These are phyloP conservation scores for Plasmopara halstedii DNA, from an alignment of 352 stramenopile species.

Conservation along the genomic window DNA sequence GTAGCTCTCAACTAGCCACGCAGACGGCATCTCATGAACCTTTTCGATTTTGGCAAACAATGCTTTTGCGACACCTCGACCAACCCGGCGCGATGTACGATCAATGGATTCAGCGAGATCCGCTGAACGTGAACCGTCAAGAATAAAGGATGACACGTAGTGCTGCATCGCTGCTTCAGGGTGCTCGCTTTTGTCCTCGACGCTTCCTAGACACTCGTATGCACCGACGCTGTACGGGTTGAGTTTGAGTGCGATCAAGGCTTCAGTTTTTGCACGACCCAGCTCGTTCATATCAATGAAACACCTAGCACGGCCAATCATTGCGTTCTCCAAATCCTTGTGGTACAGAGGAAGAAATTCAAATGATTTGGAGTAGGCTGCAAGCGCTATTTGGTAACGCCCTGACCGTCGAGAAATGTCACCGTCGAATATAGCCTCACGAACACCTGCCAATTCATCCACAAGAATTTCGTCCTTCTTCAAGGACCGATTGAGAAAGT, in stretches of 20 bases:
- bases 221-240: constrained; percentile 63
- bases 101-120: constrained; percentile 72
- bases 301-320: constrained; percentile 55
- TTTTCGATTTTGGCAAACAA: constrained; percentile 67
- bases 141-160: constrained; percentile 70
- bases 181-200: constrained; percentile 45
- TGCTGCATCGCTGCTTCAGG: constrained; percentile 72
- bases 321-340: constrained; percentile 42
- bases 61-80: constrained; percentile 53
- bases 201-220: constrained; percentile 61
- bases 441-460: constrained; percentile 41
- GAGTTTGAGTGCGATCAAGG: constrained; percentile 43
- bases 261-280: constrained; percentile 32
- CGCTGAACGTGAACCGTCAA: constrained; percentile 70
- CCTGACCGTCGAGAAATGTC: constrained; percentile 42
- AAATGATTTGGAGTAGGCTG: constrained; percentile 52
- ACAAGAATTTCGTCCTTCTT: constrained; percentile 44
- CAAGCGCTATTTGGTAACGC: constrained; percentile 46
- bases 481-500: constrained; percentile 52
- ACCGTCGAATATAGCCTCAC: constrained; percentile 46
- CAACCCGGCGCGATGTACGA: constrained; percentile 57
- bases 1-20: constrained; percentile 82
- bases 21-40: constrained; percentile 60
- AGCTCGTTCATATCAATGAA: constrained; percentile 48
- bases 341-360: constrained; percentile 58